Evolutionary conservation across 164 flowering plant genomes (phyloP), one percentile per base, ranked within the genome.

Genomic region (Aristolochia contorta): DNA sequence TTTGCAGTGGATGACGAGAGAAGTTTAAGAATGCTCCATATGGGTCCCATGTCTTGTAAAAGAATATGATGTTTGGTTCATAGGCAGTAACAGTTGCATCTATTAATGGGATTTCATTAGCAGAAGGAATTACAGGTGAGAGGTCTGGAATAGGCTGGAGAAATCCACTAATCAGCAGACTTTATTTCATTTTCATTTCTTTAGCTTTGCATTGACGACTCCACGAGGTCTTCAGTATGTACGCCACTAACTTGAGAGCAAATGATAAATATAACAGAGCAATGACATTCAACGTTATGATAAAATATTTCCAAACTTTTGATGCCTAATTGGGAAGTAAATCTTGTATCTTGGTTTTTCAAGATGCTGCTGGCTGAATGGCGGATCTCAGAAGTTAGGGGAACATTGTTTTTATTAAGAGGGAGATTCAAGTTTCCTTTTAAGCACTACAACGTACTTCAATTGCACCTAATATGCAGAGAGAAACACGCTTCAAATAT

Each of bases 11-110:
- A 71, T 88, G 97, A 49, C 79, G 85, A 57, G 99, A 90, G 71
- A 90, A 93, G 70, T 93, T 93, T 53, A 97, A 93, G 63, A 93
- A 80, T 45, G 88, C 84, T 54, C 97, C 97, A 75, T 86, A 90
- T 58, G 89, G 96, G 64, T 93, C 97, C 99, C 99, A 93, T 58
- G 99, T 78, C 73, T 93, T 93, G 66, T 88, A 88, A 70, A 93
- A 93, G 77, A 82, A 88, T 71, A 88, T 85, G 67, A 90, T 82
- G 65, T 68, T 75, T 51, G 95, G 71, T 20, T 93, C 98, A 71
- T 77, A 82, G 16, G 82, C 87, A 56, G 79, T 64, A 50, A 86
- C 69, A 33, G 78, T 72, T 12, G 96, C 92, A 77, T 90, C 97
- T 67, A 88, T 81, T 55, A 79, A 84, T 55, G 78, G 80, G 56